These are phyloP conservation scores for Aspergillus ellipticus DNA, from an alignment of 495 filamentous ascomycete genomes.

Conservation along the genomic window DNA sequence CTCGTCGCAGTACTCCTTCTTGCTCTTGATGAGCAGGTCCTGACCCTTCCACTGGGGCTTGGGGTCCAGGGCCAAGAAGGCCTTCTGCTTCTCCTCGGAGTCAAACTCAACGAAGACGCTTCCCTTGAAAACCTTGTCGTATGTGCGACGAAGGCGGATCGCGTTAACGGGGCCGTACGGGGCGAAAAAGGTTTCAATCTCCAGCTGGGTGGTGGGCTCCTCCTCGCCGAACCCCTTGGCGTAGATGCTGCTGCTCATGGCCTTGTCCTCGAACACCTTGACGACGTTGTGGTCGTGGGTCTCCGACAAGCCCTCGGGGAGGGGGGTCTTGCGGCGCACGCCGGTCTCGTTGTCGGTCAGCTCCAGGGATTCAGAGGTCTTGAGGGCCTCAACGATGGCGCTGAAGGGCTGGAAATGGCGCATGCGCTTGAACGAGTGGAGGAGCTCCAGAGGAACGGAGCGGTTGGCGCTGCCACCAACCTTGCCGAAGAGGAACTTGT, in stretches of 20 bases:
- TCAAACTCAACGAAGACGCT: slow-evolving; percentile 93
- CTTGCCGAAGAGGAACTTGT: slow-evolving; percentile 77
- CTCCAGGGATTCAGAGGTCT: slow-evolving; percentile 64
- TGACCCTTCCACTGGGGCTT: slow-evolving; percentile 77
- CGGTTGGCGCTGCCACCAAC: slow-evolving; percentile 75
- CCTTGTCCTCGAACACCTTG: slow-evolving; percentile 56
- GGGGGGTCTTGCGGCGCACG: slow-evolving; percentile 70
- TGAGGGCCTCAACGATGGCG: slow-evolving; percentile 77
- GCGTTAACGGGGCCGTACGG: slow-evolving; percentile 72
- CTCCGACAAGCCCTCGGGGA: slow-evolving; percentile 45
- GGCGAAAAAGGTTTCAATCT: slow-evolving; percentile 87
- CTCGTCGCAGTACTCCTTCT: slow-evolving; percentile 78
- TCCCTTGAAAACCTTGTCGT: slow-evolving; percentile 74
- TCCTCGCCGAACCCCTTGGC: slow-evolving; percentile 90
- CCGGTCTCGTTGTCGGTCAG: slow-evolving; percentile 64
- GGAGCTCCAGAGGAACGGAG: slow-evolving; percentile 66
- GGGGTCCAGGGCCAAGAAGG: slow-evolving; percentile 73
- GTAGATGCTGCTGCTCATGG: slow-evolving; percentile 62
- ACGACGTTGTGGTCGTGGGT: slow-evolving; percentile 39
- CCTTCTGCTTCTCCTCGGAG: slow-evolving; percentile 66
- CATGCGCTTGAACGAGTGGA: slow-evolving; percentile 92
- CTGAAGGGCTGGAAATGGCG: slow-evolving; percentile 79
- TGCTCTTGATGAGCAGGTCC: slow-evolving; percentile 72
- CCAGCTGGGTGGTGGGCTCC: slow-evolving; percentile 72
- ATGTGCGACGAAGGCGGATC: slow-evolving; percentile 82